Evolutionary conservation across 768 basidiomycete species (phyloP), one percentile per base, ranked within the genome.

Genomic region (Mycena chlorophos): DNA sequence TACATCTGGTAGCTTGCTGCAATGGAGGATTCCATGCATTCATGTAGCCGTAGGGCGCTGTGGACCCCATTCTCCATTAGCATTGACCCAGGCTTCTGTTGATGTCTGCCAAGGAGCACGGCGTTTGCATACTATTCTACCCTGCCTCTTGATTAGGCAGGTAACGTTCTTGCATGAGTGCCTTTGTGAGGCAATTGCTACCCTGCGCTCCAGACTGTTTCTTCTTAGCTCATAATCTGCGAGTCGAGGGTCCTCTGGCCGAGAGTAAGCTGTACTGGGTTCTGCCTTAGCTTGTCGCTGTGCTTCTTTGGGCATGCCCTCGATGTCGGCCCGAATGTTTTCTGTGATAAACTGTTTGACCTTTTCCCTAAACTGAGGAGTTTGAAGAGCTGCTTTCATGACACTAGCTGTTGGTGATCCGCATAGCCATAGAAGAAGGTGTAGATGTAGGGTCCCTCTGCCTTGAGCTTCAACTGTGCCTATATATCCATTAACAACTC

Each of bases 401-500:
- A 68, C 63, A 0, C 12, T 62, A 0, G 66, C 17, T 10, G 50
- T 66, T 22, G 73, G 74, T 3, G 68, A 59, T 39, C 67, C 50
- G 6, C 53, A 26, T 2, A 75, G 58, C 70, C 70, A 76, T 0
- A 76, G 0, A 0, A 77, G 51, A 16, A 75, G 42, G 55, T 76
- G 75, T 0, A 71, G 55, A 61, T 75, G 78, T 0, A 78, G 61
- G 1, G 66, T 68, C 0, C 71, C 73, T 19, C 73, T 56, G 0
- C 71, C 75, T 60, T 79, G 78, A 1, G 68, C 59, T 63, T 79
- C 76, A 0, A 77, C 71, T 0, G 66, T 59, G 0, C 73, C 75
- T 53, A 73, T 68, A 54, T 75, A 77, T 1, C 70, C 75, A 17
- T 42, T 34, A 1, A 73, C 58, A 2, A 51, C 5, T 0, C 75